These are phyloP conservation scores for Malassezia cuniculi DNA, from an alignment of 1,284 basidiomycete species.

Conservation along the genomic window DNA sequence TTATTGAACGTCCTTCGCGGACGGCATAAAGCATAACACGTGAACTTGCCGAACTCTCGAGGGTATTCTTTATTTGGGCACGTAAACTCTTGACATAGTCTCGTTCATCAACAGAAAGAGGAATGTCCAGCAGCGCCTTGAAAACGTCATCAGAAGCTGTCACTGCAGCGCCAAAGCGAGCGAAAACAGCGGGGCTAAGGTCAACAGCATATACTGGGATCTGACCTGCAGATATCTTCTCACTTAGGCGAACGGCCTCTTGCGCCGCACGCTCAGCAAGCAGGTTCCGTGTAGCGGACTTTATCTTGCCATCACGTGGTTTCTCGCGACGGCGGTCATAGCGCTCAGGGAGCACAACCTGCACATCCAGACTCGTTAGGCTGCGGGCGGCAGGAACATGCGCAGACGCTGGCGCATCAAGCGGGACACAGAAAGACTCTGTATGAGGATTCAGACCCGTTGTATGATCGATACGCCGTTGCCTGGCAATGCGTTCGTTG, in stretches of 20 bases:
- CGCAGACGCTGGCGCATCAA: background rate
- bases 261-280: constrained; percentile 30
- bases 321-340: constrained; percentile 16
- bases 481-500: constrained; percentile 27
- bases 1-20: too few relatives aligned
- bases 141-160: constrained; percentile 19
- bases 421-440: background rate
- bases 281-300: constrained; percentile 21
- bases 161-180: constrained; percentile 18
- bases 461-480: constrained; percentile 20
- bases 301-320: constrained; percentile 22
- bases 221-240: constrained; percentile 22
- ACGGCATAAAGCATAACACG: too few relatives aligned
- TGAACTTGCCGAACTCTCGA: too few relatives aligned
- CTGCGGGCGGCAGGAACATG: background rate
- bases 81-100: constrained; percentile 19
- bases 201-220: constrained; percentile 35
- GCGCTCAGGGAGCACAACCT: constrained; percentile 4
- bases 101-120: constrained; percentile 26
- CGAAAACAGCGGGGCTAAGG: constrained; percentile 20
- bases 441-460: too few relatives aligned
- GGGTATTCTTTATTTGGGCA: background rate
- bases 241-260: constrained; percentile 24
- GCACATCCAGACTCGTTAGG: constrained; percentile 2
- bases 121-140: constrained; percentile 19